Evolutionary conservation across 345 rosid species (phyloP), one percentile per base, ranked within the genome.

Genomic region (Mallotus nudiflorus): DNA sequence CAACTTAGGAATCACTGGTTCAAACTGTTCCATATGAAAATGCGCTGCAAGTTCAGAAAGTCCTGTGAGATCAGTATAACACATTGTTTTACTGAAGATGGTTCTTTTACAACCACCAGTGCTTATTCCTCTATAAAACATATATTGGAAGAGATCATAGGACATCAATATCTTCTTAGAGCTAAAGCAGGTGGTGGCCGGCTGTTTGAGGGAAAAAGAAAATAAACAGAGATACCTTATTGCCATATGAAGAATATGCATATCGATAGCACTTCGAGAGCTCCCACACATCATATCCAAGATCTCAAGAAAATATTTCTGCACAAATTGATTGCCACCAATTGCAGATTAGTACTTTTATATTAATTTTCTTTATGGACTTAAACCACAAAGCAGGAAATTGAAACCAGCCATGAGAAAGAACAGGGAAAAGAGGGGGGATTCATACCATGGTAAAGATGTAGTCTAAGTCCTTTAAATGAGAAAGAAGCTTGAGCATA

Each of bases 281-380:
- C 76, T 81, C 82, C 96, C 98, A 76, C 82, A 77, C 87, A 88
- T 82, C 65, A 84, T 80, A 81, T 93, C 97, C 73, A 91, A 80
- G 75, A 87, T 85, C 81, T 91, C 86, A 63, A 93, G 85, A 81
- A 88, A 91, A 80, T 87, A 89, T 62, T 79, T 68, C 98, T 93
- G 74, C 82, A 86, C 68, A 44, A 72, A 62, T 44, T n/a, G 45
- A 71, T 18, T 25, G 55, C 24, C 55, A 62, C 20, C 68, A 74
- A 64, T 62, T 65, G 65, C 62, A 18, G 54, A 25, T 67, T 62
- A 74, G 35, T 28, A 27, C 24, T 44, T 64, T 18, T 2, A 10
- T 24, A 29, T 37, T 40, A 63, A 68, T 46, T 44, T 66, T 16
- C 25, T 16, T 31, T 45, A 11, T 15, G 39, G 65, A 42, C 31